phyloP scores from a whole-genome alignment of 176 grass and related monocot species.

The Aegilops longissima region DNA sequence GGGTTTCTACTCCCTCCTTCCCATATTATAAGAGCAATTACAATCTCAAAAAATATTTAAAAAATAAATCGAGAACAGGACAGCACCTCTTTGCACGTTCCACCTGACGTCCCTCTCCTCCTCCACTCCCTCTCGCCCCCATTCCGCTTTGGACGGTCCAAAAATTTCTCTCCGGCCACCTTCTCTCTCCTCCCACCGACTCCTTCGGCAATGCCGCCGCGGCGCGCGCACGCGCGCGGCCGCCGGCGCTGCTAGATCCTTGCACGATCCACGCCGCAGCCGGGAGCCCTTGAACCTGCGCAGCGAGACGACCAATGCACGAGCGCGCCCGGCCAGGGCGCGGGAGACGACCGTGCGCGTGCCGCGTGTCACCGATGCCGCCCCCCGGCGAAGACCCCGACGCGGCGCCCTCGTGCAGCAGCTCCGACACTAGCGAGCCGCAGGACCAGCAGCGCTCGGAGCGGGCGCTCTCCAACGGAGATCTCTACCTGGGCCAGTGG shows the following conservation, averaged over 20 bases:
- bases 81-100: slow-evolving; percentile 44
- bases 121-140: slow-evolving; percentile 12
- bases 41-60: background rate
- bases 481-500: slow-evolving; percentile 76
- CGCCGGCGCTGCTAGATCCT: slow-evolving; percentile 37
- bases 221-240: slow-evolving; percentile 40
- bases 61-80: background rate
- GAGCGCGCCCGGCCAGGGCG: slow-evolving; percentile 35
- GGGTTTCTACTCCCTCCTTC: too few relatives aligned
- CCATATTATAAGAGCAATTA: too few relatives aligned
- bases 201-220: slow-evolving; percentile 54
- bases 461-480: slow-evolving; percentile 59
- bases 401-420: slow-evolving; percentile 40
- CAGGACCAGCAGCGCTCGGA: slow-evolving; percentile 27
- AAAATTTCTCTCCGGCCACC: slow-evolving; percentile 27
- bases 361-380: slow-evolving; percentile 56
- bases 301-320: slow-evolving; percentile 48
- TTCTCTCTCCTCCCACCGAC: slow-evolving; percentile 36
- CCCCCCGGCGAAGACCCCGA: slow-evolving; percentile 51
- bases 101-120: slow-evolving; percentile 15
- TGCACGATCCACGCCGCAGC: slow-evolving; percentile 19
- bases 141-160: slow-evolving; percentile 29
- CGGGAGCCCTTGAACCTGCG: slow-evolving; percentile 10
- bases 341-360: slow-evolving; percentile 28
- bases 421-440: slow-evolving; percentile 10